phyloP scores from a whole-genome alignment of 257 asterid species.

The Fraxinus pennsylvanica region DNA sequence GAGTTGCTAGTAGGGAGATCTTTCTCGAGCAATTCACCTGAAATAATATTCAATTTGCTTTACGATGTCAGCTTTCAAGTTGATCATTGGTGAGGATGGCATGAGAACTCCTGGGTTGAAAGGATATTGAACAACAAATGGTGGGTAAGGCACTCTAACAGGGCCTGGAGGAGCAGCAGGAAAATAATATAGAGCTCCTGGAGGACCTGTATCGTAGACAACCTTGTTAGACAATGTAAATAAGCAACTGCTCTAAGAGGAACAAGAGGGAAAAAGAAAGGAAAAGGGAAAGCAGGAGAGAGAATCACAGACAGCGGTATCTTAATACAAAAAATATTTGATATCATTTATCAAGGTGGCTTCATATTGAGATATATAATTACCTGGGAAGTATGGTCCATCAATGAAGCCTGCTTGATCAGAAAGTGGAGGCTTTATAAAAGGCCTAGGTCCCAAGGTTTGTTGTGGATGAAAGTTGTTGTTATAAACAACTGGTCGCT shows the following conservation, averaged over 20 bases:
- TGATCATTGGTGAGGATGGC: constrained; percentile 47
- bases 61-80: constrained; percentile 53
- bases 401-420: constrained; percentile 55
- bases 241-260: constrained; percentile 15
- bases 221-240: constrained; percentile 17
- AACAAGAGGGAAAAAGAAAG: constrained; percentile 8
- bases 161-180: constrained; percentile 58
- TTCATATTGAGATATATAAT: constrained; percentile 19
- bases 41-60: constrained; percentile 95
- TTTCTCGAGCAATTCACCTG: constrained; percentile 52
- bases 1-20: constrained; percentile 19
- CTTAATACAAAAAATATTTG: not conserved
- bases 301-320: not conserved
- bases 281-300: constrained; percentile 9
- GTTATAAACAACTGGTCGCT: constrained; percentile 48
- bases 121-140: constrained; percentile 57
- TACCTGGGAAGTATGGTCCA: constrained; percentile 65
- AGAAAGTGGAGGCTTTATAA: constrained; percentile 52
- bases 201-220: constrained; percentile 58
- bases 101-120: constrained; percentile 53
- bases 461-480: constrained; percentile 53
- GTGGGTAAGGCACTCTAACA: constrained; percentile 65
- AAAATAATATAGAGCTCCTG: constrained; percentile 56
- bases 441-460: constrained; percentile 66
- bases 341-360: not conserved